These are phyloP conservation scores for Flammula alnicola DNA, from an alignment of 1,284 basidiomycete genomes.

Conservation along the genomic window DNA sequence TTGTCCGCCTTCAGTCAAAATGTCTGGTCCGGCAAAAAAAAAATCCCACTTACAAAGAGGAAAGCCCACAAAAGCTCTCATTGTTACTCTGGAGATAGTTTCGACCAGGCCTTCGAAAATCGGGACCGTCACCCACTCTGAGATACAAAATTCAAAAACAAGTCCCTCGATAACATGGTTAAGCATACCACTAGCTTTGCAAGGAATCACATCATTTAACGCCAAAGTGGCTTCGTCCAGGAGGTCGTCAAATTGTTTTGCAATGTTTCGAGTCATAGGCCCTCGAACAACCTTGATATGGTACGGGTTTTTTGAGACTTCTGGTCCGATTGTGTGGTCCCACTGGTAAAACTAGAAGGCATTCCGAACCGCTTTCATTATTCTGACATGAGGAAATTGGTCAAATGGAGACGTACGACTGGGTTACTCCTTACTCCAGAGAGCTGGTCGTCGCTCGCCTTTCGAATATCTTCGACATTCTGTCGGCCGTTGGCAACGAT, in stretches of 20 bases:
- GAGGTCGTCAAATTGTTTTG: slow-evolving; percentile 26
- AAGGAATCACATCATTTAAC: slow-evolving; percentile 11
- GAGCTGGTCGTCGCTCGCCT: slow-evolving; percentile 19
- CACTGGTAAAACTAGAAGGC: slow-evolving; percentile 21
- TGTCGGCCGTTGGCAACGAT: slow-evolving; percentile 20
- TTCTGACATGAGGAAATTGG: too few species aligned
- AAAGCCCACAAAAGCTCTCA: too few species aligned
- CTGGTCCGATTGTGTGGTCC: slow-evolving; percentile 26
- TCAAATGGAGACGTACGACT: slow-evolving; percentile 8
- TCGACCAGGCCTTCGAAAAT: slow-evolving; percentile 30
- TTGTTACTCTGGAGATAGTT: too few species aligned
- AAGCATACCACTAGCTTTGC: background rate
- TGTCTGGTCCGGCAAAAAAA: too few species aligned
- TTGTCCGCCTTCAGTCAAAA: too few species aligned
- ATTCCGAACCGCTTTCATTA: background rate
- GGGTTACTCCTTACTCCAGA: slow-evolving; percentile 11
- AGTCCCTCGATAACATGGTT: background rate
- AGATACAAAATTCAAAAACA: background rate
- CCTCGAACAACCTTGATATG: slow-evolving; percentile 28
- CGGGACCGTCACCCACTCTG: slow-evolving; percentile 39
- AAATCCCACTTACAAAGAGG: too few species aligned
- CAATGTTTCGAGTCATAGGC: slow-evolving; percentile 29
- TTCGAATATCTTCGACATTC: slow-evolving; percentile 23
- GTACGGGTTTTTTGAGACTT: slow-evolving; percentile 23
- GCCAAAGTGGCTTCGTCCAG: slow-evolving; percentile 27